Conservation (phyloP, 1,139 yeast species). For the Suhomyces maxii region DNA sequence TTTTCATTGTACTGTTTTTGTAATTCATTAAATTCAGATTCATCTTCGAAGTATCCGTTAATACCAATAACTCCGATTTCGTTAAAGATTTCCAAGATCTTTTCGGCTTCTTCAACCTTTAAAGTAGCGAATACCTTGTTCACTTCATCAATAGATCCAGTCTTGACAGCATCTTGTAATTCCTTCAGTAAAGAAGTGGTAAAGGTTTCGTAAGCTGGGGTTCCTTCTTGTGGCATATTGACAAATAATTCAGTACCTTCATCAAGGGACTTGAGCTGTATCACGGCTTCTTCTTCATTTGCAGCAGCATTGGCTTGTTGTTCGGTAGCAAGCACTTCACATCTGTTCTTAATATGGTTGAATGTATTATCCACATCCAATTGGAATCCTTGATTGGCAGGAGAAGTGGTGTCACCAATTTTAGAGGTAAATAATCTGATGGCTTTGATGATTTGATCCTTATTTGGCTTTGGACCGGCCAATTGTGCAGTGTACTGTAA, state of each 20-base stretch:
- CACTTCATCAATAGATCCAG: constrained; percentile 72
- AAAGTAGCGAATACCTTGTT: constrained; percentile 81
- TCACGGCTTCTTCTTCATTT: constrained; percentile 67
- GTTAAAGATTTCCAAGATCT: constrained; percentile 69
- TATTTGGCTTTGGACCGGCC: constrained; percentile 38
- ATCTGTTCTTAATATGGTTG: constrained; percentile 71
- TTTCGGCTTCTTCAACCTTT: constrained; percentile 79
- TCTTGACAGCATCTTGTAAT: constrained; percentile 75
- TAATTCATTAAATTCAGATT: constrained; percentile 25
- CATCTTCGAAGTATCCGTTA: constrained; percentile 33
- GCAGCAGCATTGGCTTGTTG: constrained; percentile 28
- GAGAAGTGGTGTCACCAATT: constrained; percentile 52
- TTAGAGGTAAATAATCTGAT: constrained; percentile 70
- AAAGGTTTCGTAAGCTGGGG: constrained; percentile 54
- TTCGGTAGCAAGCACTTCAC: constrained; percentile 60
- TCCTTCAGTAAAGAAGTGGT: constrained; percentile 53
- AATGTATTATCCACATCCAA: constrained; percentile 74
- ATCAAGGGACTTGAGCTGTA: constrained; percentile 86
- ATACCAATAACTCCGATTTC: constrained; percentile 84
- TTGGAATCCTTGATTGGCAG: constrained; percentile 64
- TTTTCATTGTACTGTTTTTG: constrained; percentile 24
- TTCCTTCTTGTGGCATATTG: constrained; percentile 61
- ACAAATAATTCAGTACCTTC: constrained; percentile 77
- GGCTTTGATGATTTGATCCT: constrained; percentile 48
- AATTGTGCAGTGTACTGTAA: constrained; percentile 76